Base-by-base conservation (phyloP, 2,329 filamentous ascomycete genomes). In the Didymella segeticola region DNA sequence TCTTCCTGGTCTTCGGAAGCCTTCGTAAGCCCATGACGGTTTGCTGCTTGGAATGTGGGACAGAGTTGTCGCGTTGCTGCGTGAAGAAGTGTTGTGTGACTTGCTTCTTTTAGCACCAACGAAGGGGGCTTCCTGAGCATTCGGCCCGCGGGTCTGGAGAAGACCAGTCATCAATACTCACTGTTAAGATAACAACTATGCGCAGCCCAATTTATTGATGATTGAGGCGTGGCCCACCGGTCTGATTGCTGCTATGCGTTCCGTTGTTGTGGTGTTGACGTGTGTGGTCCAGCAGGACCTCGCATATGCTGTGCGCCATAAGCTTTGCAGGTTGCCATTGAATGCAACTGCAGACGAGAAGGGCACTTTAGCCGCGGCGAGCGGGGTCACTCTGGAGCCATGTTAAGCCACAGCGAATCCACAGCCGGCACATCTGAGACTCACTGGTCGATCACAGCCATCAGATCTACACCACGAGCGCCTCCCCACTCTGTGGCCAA, bases 391-490 rank as follows among this genome's bases (percentile, higher is more conserved):
- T 45, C 41, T 22, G 22, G 11, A 48, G 38, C 50, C 39, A 45
- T 48, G 39, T 20, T 15, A 54, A 38, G 50, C 38, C 29, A 25
- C 33, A 12, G 34, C 19, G 22, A 15, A 22, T 30, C 29, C 22
- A 45, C 33, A 23, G 39, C 14, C 43, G 39, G 51, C 43, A 48
- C 31, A 45, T 45, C 17, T 34, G 34, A 33, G 12, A 43, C 41
- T 54, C 51, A 48, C 26, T 47, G 15, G 62, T 42, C 43, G 56
- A 63, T 63, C 55, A 55, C 47, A 52, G 54, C 45, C 50, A 47
- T 54, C 53, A 55, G 55, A 61, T 57, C 47, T 48, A 43, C 48
- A 54, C 60, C 58, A 58, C 49, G 43, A 61, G 58, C 60, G 54
- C 56, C 49, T 22, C 49, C 42, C 34, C 36, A 50, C 53, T 45